Evolutionary conservation across 768 basidiomycete genomes (phyloP), one percentile per base, ranked within the genome.

Genomic region (Asterophora lycoperdoides): DNA sequence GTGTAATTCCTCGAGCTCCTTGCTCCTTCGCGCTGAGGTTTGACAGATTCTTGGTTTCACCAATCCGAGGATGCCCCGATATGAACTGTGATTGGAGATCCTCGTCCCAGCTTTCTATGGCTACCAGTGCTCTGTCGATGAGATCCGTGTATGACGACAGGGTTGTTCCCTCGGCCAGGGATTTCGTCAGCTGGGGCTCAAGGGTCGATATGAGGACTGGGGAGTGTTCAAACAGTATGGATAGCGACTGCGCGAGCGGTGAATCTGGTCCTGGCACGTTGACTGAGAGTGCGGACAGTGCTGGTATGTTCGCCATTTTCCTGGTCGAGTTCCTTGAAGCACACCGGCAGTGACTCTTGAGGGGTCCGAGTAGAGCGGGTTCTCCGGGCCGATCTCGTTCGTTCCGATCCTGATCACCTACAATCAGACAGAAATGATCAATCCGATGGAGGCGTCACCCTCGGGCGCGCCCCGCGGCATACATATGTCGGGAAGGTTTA

Each of bases 11-110:
- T 36, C 64, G 60, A 19, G 74, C 75, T 10, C 80, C 83, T 64
- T 95, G 93, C 67, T 96, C 93, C 41, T 76, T 81, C 20, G 82
- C 81, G 64, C 89, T 93, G 40, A 92, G 72, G 38, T 65, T 76
- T 0, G 87, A 89, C 10, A 94, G 73, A 35, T 83, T 83, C 59
- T 79, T 82, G 51, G 74, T 79, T 66, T 90, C 90, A 33, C 93
- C 93, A 39, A 95, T 95, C 51, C 91, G 79, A 30, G 93, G 93
- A 69, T 95, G 93, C 2, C 84, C 93, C 5, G 75, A 78, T 52
- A 95, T 75, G 60, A 96, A 93, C 51, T 68, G 64, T 0, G 82
- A 81, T 56, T 75, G 78, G 6, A 71, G 69, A 15, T 63, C 59
- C 35, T 64, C 45, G 42, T 75, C 68, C 86, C 85, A 88, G 32